A percentile compares a stretch with the other conserved stretches of the same genome.
phyloP scores from a whole-genome alignment of 169 alveolate species.

The Cryptosporidium bovis region DNA sequence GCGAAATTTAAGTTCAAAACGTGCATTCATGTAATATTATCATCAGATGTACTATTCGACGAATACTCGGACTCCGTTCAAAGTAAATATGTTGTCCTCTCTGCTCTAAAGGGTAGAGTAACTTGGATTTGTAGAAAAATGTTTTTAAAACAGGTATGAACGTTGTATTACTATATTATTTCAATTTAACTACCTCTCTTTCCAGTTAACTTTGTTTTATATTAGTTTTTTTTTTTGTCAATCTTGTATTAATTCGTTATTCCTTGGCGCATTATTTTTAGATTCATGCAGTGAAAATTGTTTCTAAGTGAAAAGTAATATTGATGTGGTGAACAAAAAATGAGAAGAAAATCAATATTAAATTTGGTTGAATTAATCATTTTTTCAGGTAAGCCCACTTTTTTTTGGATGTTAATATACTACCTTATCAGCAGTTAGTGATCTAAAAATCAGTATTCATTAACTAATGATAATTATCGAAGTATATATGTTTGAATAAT shows the following conservation, averaged over 20 bases:
- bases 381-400: too few species aligned
- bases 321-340: too few species aligned
- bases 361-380: too few species aligned
- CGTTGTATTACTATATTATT: not conserved
- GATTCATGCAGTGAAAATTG: too few species aligned
- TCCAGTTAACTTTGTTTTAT: not conserved
- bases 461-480: too few species aligned
- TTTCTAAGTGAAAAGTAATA: too few species aligned
- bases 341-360: too few species aligned
- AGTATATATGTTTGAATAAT: too few species aligned
- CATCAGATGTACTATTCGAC: constrained; percentile 20
- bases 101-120: constrained; percentile 11
- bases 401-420: too few species aligned
- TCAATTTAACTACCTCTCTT: not conserved
- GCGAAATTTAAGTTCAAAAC: constrained; percentile 15
- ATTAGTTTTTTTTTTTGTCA: not conserved
- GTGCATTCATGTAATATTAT: constrained; percentile 61
- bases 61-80: not conserved
- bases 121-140: constrained; percentile 54
- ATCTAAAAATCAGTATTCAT: too few species aligned
- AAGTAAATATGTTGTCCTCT: not conserved
- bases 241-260: not conserved
- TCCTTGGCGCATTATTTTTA: not conserved
- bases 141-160: constrained; percentile 12
- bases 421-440: too few species aligned